Conservation (phyloP, 352 stramenopile genomes). For the Phytophthora cactorum region DNA sequence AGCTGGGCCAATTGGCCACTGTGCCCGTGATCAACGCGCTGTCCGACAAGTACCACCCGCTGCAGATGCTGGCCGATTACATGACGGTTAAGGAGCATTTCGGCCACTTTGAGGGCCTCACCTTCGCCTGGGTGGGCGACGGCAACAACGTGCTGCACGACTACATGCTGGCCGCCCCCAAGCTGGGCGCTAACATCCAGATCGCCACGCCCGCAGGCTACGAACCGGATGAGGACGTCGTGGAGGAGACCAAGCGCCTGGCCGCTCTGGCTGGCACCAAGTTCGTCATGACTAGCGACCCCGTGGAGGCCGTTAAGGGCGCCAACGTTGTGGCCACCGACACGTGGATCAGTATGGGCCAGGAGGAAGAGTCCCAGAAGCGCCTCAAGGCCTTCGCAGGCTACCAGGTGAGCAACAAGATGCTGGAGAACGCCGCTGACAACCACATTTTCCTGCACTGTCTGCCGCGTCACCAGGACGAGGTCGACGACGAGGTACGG, state of each 20-base stretch:
- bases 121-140: slow-evolving; percentile 97
- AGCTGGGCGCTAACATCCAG: slow-evolving; percentile 89
- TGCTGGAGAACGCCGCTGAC: slow-evolving; percentile 91
- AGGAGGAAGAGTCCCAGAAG: slow-evolving; percentile 94
- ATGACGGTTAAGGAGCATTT: slow-evolving; percentile 95
- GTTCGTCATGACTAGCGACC: slow-evolving; percentile 88
- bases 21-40: slow-evolving; percentile 99
- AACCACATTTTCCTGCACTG: slow-evolving; percentile 98
- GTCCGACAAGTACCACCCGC: slow-evolving; percentile 97
- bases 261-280: slow-evolving; percentile 74
- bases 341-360: slow-evolving; percentile 97
- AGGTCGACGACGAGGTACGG: slow-evolving; percentile 96
- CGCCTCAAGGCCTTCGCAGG: slow-evolving; percentile 95
- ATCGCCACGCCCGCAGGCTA: slow-evolving; percentile 96
- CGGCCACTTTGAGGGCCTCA: slow-evolving; percentile 89
- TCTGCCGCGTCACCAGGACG: slow-evolving; percentile 96
- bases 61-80: slow-evolving; percentile 98
- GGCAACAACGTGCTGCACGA: slow-evolving; percentile 99
- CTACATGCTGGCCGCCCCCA: slow-evolving; percentile 95
- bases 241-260: slow-evolving; percentile 91
- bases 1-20: slow-evolving; percentile 90
- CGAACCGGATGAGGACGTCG: slow-evolving; percentile 89
- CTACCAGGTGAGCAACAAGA: slow-evolving; percentile 94
- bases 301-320: slow-evolving; percentile 93
- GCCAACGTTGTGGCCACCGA: slow-evolving; percentile 97